Percentiles rank a stretch among this genome's conserved stretches.
Evolutionary conservation across 441 rosid species (phyloP).

Genomic region (Breynia disticha): DNA sequence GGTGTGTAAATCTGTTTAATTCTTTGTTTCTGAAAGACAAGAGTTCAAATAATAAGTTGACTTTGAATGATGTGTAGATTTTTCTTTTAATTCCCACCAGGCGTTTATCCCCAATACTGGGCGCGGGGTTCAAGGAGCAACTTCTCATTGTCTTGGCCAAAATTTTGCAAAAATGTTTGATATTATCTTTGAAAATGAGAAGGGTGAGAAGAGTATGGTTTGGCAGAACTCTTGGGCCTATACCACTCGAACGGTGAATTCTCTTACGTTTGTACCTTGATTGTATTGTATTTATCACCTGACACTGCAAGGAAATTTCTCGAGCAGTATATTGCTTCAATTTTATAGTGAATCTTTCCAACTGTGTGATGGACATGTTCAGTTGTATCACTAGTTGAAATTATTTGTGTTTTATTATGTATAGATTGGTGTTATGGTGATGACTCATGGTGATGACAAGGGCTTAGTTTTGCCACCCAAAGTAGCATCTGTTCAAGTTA

Average conservation of each 20-base stretch:
- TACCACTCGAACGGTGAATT: constrained; percentile 70
- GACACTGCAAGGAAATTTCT: background rate
- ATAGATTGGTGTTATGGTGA: constrained; percentile 96
- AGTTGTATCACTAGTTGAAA: constrained; percentile 1
- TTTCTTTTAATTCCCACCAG: constrained; percentile 26
- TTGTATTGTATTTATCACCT: constrained; percentile 1
- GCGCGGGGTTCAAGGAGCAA: constrained; percentile 97
- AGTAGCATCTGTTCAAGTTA: constrained; percentile 81
- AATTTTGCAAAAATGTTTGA: constrained; percentile 97
- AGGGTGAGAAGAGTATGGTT: constrained; percentile 81
- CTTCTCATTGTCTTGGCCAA: constrained; percentile 95
- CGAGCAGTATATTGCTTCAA: background rate
- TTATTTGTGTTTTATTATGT: constrained; percentile 3
- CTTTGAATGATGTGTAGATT: background rate
- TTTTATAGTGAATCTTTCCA: background rate
- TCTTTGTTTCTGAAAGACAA: too few species aligned
- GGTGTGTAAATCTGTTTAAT: constrained; percentile 28
- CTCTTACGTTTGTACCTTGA: constrained; percentile 3
- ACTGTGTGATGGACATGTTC: background rate
- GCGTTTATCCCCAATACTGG: constrained; percentile 97
- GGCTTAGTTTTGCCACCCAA: constrained; percentile 88
- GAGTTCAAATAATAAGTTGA: too few species aligned
- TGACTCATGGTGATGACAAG: constrained; percentile 96
- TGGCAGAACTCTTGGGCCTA: constrained; percentile 99
- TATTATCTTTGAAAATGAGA: constrained; percentile 82